phyloP scores from a whole-genome alignment of 305 asterid genomes.

The Fraxinus greggii region DNA sequence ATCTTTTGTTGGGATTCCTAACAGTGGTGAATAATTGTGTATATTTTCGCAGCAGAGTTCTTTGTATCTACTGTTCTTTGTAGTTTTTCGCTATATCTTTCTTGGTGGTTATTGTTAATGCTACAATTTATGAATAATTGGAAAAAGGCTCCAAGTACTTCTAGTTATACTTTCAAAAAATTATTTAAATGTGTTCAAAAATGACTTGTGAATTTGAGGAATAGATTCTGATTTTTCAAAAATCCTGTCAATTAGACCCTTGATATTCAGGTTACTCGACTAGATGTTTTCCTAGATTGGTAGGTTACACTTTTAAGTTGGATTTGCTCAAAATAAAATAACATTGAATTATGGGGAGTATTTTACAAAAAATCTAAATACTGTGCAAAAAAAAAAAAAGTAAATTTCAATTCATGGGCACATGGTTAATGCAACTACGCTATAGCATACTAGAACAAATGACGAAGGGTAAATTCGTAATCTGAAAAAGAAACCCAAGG shows the following conservation, averaged over 20 bases:
- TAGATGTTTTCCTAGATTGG: neutral
- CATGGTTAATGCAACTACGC: neutral
- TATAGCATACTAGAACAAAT: neutral
- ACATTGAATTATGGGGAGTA: neutral
- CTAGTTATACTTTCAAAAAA: no score
- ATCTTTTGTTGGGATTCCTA: slow-evolving; percentile 18
- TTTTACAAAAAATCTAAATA: neutral
- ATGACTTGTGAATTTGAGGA: no score
- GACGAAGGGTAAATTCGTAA: neutral
- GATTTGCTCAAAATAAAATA: neutral
- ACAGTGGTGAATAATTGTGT: slow-evolving; percentile 15
- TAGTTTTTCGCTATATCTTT: neutral
- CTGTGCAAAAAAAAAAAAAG: no score
- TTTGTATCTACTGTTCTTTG: neutral
- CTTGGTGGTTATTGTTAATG: neutral
- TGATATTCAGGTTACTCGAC: neutral
- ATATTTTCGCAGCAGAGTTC: neutral
- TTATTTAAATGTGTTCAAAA: neutral
- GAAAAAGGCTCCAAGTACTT: neutral
- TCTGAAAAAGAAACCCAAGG: neutral
- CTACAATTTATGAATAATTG: neutral
- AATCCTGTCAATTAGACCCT: neutral
- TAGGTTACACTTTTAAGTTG: neutral
- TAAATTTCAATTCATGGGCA: neutral
- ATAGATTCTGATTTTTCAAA: no score